These are phyloP conservation scores for Termitomyces sp. DNA, from an alignment of 768 basidiomycete species.

Conservation along the genomic window DNA sequence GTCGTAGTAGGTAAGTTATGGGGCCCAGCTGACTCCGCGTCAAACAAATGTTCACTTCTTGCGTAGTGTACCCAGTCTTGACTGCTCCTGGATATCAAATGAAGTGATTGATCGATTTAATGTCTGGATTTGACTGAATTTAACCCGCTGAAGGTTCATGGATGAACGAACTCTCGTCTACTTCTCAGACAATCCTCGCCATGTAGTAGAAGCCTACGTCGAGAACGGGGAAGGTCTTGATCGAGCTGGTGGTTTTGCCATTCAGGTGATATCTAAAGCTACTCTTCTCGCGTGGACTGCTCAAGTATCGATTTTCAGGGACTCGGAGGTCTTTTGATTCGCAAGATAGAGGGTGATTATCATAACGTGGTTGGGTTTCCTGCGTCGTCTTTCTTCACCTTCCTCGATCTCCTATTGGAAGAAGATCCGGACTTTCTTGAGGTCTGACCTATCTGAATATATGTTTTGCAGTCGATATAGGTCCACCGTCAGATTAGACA, in stretches of 20 bases:
- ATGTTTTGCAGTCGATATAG: too few species aligned
- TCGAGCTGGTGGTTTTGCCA: slow-evolving; percentile 91
- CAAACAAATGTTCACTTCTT: neutral
- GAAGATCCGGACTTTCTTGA: slow-evolving; percentile 76
- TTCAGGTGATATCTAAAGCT: slow-evolving; percentile 57
- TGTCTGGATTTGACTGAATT: neutral
- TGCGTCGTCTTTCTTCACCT: slow-evolving; percentile 77
- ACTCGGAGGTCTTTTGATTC: slow-evolving; percentile 73
- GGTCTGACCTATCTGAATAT: slow-evolving; percentile 21
- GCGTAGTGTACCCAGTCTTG: slow-evolving; percentile 67
- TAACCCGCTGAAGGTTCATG: slow-evolving; percentile 50
- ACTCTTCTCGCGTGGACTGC: neutral
- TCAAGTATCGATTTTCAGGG: slow-evolving; percentile 43
- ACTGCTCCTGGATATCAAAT: slow-evolving; percentile 74
- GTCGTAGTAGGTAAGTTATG: slow-evolving; percentile 65
- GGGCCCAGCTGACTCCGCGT: neutral
- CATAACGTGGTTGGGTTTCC: slow-evolving; percentile 94
- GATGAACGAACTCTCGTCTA: slow-evolving; percentile 81
- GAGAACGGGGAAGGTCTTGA: slow-evolving; percentile 83
- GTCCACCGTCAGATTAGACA: too few species aligned
- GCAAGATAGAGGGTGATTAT: slow-evolving; percentile 87
- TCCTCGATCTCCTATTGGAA: slow-evolving; percentile 64
- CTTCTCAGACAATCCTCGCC: slow-evolving; percentile 59
- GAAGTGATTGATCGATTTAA: slow-evolving; percentile 9
- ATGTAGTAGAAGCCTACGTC: slow-evolving; percentile 73